Percentiles rank a stretch among this genome's conserved stretches.
Conservation (phyloP, 1,284 basidiomycete genomes). For the Ceratobasidium sp. region DNA sequence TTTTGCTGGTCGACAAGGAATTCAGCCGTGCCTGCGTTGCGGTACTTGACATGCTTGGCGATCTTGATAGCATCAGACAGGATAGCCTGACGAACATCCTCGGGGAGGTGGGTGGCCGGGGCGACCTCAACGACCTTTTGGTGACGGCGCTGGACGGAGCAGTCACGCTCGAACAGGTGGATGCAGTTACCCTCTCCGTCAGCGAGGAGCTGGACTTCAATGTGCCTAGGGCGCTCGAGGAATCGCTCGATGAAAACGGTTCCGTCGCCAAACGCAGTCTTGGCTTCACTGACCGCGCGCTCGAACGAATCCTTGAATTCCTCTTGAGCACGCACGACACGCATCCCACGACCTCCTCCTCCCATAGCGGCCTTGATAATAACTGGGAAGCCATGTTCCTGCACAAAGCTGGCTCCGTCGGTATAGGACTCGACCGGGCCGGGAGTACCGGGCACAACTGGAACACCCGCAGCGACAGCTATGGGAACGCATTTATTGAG, state of each 20-base stretch:
- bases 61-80: slow-evolving; percentile 93
- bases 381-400: slow-evolving; percentile 96
- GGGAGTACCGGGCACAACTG: slow-evolving; percentile 97
- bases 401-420: slow-evolving; percentile 88
- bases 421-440: slow-evolving; percentile 88
- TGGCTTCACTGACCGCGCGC: slow-evolving; percentile 95
- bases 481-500: slow-evolving; percentile 36
- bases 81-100: slow-evolving; percentile 90
- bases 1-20: slow-evolving; percentile 96
- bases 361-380: slow-evolving; percentile 99
- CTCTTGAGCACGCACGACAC: slow-evolving; percentile 92
- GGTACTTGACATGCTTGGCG: slow-evolving; percentile 90
- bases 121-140: slow-evolving; percentile 99
- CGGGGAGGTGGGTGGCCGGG: slow-evolving; percentile 92
- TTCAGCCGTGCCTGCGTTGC: slow-evolving; percentile 97
- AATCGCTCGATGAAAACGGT: slow-evolving; percentile 99
- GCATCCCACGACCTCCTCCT: slow-evolving; percentile 98
- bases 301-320: slow-evolving; percentile 93
- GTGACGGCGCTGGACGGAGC: slow-evolving; percentile 96
- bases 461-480: slow-evolving; percentile 90
- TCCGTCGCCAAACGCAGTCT: slow-evolving; percentile 95
- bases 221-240: slow-evolving; percentile 95
- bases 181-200: slow-evolving; percentile 93
- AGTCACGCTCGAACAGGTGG: slow-evolving; percentile 98
- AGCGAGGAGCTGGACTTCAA: slow-evolving; percentile 96